Evolutionary conservation across 768 basidiomycete genomes (phyloP), one percentile per base, ranked within the genome.

Genomic region (Leccinellum rugosiceps): DNA sequence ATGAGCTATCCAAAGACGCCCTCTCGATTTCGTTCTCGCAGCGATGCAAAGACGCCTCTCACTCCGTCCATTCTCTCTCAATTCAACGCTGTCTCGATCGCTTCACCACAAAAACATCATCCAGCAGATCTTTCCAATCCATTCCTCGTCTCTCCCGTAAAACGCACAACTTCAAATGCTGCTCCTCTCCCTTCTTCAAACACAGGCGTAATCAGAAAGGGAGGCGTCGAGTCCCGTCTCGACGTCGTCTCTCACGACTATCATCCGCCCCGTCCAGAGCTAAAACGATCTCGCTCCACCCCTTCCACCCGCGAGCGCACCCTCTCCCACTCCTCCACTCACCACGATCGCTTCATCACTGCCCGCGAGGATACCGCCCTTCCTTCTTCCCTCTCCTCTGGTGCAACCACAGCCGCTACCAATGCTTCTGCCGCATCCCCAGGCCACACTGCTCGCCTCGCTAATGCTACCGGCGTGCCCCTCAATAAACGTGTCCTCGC

Each of bases 401-500:
- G 55, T 71, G 86, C 63, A 83, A 85, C 68, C 74, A 49, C 59
- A 3, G 60, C 64, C 4, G 34, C 66, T 0, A 62, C 62, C 45
- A 62, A 50, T 11, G 53, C 83, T 0, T 76, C 79, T 44, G 75
- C 80, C 1, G 75, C 80, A 13, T 92, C 90, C 0, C 90, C 90
- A 1, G 83, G 85, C 0, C 91, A 92, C 66, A 89, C 90, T 0
- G 87, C 88, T 11, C 83, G 91, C 41, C 80, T 93, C 19, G 87
- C 83, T 6, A 85, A 81, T 1, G 90, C 91, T 1, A 82, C 89
- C 0, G 90, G 90, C 21, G 80, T 93, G 14, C 85, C 87, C 10
- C 72, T 90, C 52, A 90, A 88, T 65, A 84, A 87, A 23, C 88
- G 94, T 32, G 88, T 97, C 51, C 81, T 97, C 7, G 87, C 90